phyloP scores from a whole-genome alignment of 2,329 filamentous ascomycete genomes.

The Ceratocystis harringtonii region DNA sequence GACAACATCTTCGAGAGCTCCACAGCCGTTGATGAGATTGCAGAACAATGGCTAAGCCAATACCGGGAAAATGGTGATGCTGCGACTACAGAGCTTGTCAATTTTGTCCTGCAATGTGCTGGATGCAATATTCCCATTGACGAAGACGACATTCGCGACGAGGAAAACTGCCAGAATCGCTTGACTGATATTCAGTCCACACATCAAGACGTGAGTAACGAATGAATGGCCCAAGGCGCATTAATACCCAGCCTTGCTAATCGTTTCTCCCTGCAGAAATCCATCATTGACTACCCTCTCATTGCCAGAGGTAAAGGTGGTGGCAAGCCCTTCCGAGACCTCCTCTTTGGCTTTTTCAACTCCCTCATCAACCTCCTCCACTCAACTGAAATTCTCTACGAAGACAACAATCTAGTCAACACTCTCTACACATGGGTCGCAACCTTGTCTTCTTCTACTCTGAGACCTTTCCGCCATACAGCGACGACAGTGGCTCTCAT shows the following conservation, averaged over 20 bases:
- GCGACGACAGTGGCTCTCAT: slow-evolving; percentile 72
- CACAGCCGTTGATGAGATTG: slow-evolving; percentile 40
- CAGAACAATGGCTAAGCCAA: slow-evolving; percentile 43
- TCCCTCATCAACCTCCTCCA: slow-evolving; percentile 64
- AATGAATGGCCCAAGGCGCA: neutral
- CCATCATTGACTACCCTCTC: slow-evolving; percentile 76
- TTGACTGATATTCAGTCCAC: slow-evolving; percentile 76
- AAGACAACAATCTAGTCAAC: slow-evolving; percentile 62
- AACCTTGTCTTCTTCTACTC: slow-evolving; percentile 74
- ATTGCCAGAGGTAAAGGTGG: slow-evolving; percentile 61
- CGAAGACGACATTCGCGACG: slow-evolving; percentile 71
- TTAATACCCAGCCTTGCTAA: neutral
- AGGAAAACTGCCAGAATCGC: slow-evolving; percentile 68
- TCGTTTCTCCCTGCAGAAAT: slow-evolving; percentile 38
- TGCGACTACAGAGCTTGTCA: slow-evolving; percentile 48
- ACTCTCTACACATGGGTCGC: slow-evolving; percentile 82
- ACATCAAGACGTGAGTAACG: slow-evolving; percentile 54
- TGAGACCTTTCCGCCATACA: slow-evolving; percentile 86
- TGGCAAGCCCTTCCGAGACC: slow-evolving; percentile 60
- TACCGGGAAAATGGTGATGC: slow-evolving; percentile 40
- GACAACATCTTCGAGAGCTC: slow-evolving; percentile 50
- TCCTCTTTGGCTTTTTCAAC: slow-evolving; percentile 64
- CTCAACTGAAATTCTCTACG: slow-evolving; percentile 68
- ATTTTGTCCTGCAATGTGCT: slow-evolving; percentile 53
- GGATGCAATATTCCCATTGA: slow-evolving; percentile 70